Percentiles rank a stretch among this genome's conserved stretches.
phyloP scores from a whole-genome alignment of 495 filamentous ascomycete genomes.

The Penicillium arizonense region DNA sequence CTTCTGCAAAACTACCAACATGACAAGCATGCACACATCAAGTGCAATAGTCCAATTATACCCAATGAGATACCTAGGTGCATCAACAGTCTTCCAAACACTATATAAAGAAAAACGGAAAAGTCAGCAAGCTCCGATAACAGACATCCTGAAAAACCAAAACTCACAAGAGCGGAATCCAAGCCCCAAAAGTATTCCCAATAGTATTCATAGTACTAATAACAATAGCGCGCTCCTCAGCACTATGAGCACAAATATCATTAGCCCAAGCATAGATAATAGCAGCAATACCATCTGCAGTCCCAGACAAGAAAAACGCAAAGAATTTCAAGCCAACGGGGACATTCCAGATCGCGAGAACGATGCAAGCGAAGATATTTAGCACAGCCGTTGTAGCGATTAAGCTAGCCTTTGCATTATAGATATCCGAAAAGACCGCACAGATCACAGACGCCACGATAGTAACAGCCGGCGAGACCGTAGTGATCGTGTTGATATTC shows the following conservation, averaged over 20 bases:
- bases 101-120: slow-evolving; percentile 2
- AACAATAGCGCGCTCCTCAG: slow-evolving; percentile 57
- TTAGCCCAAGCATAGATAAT: slow-evolving; percentile 47
- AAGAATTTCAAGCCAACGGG: slow-evolving; percentile 47
- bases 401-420: slow-evolving; percentile 36
- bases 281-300: slow-evolving; percentile 25
- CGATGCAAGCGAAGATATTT: slow-evolving; percentile 32
- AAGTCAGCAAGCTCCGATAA: slow-evolving; percentile 1
- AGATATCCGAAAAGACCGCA: slow-evolving; percentile 44
- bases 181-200: slow-evolving; percentile 45
- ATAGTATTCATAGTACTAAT: slow-evolving; percentile 52
- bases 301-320: slow-evolving; percentile 37
- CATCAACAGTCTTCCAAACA: slow-evolving; percentile 29
- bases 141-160: not conserved
- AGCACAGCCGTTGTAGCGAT: slow-evolving; percentile 39
- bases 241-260: slow-evolving; percentile 54
- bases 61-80: slow-evolving; percentile 25
- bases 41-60: slow-evolving; percentile 29
- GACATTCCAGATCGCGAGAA: slow-evolving; percentile 49
- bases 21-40: slow-evolving; percentile 28
- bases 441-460: slow-evolving; percentile 40
- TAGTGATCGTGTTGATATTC: slow-evolving; percentile 41
- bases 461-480: slow-evolving; percentile 36
- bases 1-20: slow-evolving; percentile 20
- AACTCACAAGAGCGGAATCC: slow-evolving; percentile 26